Conservation (phyloP, 108 stramenopile species). For the Skeletonema tropicum region DNA sequence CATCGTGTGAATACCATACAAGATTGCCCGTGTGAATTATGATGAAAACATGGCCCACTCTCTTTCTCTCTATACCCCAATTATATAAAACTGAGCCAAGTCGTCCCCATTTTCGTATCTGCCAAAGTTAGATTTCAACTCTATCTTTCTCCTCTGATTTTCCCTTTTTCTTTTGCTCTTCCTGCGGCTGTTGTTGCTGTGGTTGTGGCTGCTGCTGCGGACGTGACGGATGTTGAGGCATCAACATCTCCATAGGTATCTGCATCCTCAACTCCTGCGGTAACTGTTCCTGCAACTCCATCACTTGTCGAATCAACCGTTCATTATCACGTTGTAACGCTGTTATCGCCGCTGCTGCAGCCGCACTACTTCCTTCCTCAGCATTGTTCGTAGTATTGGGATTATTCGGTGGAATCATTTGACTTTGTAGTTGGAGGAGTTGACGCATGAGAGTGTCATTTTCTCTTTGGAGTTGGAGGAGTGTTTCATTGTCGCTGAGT, state of each 20-base stretch:
- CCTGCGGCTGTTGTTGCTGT: neutral
- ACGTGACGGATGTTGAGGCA: neutral
- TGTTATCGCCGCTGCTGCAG: neutral
- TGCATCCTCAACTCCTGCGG: neutral
- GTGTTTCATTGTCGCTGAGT: neutral
- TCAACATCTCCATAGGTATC: neutral
- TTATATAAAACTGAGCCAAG: neutral
- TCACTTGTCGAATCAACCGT: neutral
- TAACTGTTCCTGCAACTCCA: neutral
- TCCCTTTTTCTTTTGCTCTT: neutral
- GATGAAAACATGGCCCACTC: no score
- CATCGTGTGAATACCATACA: no score
- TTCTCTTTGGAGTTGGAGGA: neutral
- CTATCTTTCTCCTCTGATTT: neutral
- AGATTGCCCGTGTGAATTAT: no score
- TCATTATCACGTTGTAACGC: slow-evolving; percentile 4
- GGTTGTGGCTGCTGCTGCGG: neutral
- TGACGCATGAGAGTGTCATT: slow-evolving; percentile 1
- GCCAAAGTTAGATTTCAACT: neutral
- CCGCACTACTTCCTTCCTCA: neutral
- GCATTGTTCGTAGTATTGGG: neutral
- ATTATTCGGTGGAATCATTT: neutral
- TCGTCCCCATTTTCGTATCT: no score
- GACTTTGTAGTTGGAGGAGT: neutral
- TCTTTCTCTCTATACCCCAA: no score